Conservation (phyloP, 75 land plant genomes). For the Pinus tabuliformis region DNA sequence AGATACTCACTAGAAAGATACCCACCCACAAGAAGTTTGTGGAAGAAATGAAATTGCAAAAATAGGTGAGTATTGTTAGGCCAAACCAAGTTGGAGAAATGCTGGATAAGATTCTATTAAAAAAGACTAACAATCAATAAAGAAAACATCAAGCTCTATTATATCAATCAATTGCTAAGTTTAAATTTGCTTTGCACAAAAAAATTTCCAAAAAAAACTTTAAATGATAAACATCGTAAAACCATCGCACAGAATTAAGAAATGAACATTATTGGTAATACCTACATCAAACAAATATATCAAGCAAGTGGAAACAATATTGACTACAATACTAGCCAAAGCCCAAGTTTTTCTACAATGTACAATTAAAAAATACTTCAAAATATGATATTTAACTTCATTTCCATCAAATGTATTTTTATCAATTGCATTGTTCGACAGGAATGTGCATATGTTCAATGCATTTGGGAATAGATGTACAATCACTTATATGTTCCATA, state of each 20-base stretch:
- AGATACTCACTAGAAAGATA: slow-evolving; percentile 16
- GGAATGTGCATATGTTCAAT: too few relatives aligned
- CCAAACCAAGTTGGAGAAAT: not conserved
- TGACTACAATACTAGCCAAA: too few relatives aligned
- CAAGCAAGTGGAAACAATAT: not conserved
- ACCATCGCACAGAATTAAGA: too few relatives aligned
- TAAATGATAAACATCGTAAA: slow-evolving; percentile 26
- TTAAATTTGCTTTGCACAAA: slow-evolving; percentile 25
- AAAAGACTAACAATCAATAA: not conserved
- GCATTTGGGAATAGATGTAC: too few relatives aligned
- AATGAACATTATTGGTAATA: not conserved
- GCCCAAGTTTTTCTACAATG: too few relatives aligned
- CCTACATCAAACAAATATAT: not conserved
- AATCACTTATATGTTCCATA: too few relatives aligned
- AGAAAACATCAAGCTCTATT: not conserved
- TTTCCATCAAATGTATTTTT: too few relatives aligned
- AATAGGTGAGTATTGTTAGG: not conserved
- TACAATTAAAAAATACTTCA: too few relatives aligned
- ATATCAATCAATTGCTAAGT: not conserved
- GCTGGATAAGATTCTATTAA: not conserved
- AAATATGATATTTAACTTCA: too few relatives aligned
- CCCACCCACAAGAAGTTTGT: not conserved
- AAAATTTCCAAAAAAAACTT: slow-evolving; percentile 18
- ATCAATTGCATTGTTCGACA: too few relatives aligned
- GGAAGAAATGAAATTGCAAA: not conserved